Evolutionary conservation across 23 red algal species (phyloP).

Genomic region (Gracilaria domingensis): DNA sequence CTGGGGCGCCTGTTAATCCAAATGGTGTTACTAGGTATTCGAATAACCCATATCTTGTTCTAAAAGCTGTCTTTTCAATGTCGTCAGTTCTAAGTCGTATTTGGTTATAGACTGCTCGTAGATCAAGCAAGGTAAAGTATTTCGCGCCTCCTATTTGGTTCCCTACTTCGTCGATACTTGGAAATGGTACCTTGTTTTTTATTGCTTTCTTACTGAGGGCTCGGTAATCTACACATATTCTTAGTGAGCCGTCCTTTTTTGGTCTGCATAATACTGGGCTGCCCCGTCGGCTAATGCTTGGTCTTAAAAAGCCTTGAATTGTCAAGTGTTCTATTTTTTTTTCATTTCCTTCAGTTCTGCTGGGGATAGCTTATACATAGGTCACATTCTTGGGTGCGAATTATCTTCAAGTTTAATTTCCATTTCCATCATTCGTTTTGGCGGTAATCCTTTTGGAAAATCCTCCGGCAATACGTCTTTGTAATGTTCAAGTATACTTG

Average conservation of each 20-base stretch:
- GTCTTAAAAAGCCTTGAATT: slow-evolving; percentile 9
- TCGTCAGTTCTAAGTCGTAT: slow-evolving; percentile 11
- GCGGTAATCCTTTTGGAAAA: background rate
- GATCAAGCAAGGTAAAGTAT: slow-evolving; percentile 49
- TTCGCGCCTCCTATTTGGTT: slow-evolving; percentile 40
- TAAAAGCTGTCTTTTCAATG: slow-evolving; percentile 43
- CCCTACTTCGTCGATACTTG: slow-evolving; percentile 62
- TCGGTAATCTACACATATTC: slow-evolving; percentile 55
- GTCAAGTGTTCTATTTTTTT: background rate
- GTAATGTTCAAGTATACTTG: too few relatives aligned
- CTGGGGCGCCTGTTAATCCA: slow-evolving; percentile 36
- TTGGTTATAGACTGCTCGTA: slow-evolving; percentile 53
- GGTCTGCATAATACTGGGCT: slow-evolving; percentile 39
- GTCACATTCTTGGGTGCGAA: slow-evolving; percentile 1
- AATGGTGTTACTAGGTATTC: slow-evolving; percentile 64
- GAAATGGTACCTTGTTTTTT: slow-evolving; percentile 31
- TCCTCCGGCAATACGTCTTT: background rate
- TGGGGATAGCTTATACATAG: slow-evolving; percentile 7
- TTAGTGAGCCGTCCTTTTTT: slow-evolving; percentile 16
- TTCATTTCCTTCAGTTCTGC: slow-evolving; percentile 15
- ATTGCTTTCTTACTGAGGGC: slow-evolving; percentile 41
- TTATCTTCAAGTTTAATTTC: slow-evolving; percentile 2
- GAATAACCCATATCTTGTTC: slow-evolving; percentile 55
- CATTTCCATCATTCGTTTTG: slow-evolving; percentile 30
- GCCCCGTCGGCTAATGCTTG: slow-evolving; percentile 30